phyloP scores from a whole-genome alignment of 305 asterid species.

The Ilex paraguariensis region DNA sequence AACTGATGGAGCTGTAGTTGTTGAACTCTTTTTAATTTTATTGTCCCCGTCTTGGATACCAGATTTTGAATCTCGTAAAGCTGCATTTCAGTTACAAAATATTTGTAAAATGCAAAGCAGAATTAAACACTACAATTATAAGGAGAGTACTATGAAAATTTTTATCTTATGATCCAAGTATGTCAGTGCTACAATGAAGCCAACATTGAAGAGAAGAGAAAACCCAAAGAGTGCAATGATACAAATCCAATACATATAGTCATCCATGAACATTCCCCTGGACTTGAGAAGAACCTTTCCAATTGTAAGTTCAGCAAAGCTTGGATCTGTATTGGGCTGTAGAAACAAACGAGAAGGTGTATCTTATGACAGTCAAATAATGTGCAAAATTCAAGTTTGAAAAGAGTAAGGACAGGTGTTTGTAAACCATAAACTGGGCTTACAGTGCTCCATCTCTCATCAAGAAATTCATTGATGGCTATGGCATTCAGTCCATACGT shows the following conservation, averaged over 20 bases:
- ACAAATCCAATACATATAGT: constrained; percentile 39
- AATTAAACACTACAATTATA: neutral
- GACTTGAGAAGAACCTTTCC: constrained; percentile 36
- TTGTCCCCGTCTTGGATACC: constrained; percentile 14
- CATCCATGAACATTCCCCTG: constrained; percentile 35
- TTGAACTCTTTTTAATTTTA: constrained; percentile 7
- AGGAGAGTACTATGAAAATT: neutral
- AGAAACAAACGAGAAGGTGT: constrained; percentile 5
- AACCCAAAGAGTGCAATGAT: constrained; percentile 40
- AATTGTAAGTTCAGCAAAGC: constrained; percentile 26
- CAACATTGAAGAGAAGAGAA: constrained; percentile 35
- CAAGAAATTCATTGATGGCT: constrained; percentile 43
- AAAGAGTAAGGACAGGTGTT: too few species aligned
- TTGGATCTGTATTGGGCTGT: constrained; percentile 24
- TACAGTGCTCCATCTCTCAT: constrained; percentile 47
- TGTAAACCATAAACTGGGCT: constrained; percentile 1
- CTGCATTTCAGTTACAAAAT: constrained; percentile 16
- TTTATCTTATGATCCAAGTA: constrained; percentile 32
- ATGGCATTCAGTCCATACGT: constrained; percentile 42
- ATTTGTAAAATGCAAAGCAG: neutral
- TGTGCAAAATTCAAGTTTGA: neutral
- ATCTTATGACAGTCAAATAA: neutral
- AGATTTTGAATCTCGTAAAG: constrained; percentile 32
- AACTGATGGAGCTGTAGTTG: neutral
- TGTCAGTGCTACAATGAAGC: constrained; percentile 31